Base-by-base conservation (phyloP, 495 filamentous ascomycete species). In the Tricharina praecox region DNA sequence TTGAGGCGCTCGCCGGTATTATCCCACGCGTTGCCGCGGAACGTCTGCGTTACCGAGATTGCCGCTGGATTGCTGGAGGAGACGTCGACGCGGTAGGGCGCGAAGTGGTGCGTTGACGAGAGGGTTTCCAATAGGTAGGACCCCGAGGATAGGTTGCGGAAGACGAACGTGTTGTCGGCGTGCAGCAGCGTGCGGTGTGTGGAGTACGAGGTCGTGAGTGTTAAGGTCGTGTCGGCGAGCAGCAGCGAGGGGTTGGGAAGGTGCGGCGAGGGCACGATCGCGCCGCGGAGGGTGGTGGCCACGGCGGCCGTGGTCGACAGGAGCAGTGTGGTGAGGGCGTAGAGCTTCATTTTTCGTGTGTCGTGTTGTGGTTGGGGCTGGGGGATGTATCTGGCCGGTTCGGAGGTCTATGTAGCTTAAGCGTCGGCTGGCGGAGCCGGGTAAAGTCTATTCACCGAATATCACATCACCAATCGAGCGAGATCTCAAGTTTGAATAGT, bases 41-140 rank as follows among this genome's bases (percentile, higher is more conserved):
- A 93, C 20, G 85, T 92, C 66, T 85, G 79, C 79, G 81, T 86
- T 24, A 77, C 74, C n/a, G 73, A 53, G 18, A 64, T 52, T 38
- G 74, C 59, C 23, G 60, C 63, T n/a, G n/a, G n/a, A n/a, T n/a
- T n/a, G 9, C 63, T 62, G 25, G 64, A 64, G 15, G 66, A 54
- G 25, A 93, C 72, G 61, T 95, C 86, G 3, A 94, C 68, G 3
- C 85, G 68, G 53, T 87, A 66, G 2, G 82, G 77, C 50, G 73
- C 70, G 55, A 95, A 94, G 40, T 71, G 70, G 59, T 78, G 75
- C 30, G 82, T 83, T 1, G 67, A 59, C 54, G 76, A 77, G 60
- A 80, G 69, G n/a, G 94, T 69, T 54, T 88, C 81, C 16, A 82
- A 73, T 2, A 94, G 70, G 59, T 93, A 97, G 32, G 74, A 80